Conservation (phyloP, 2,329 filamentous ascomycete species). For the Exophiala dermatitidis region DNA sequence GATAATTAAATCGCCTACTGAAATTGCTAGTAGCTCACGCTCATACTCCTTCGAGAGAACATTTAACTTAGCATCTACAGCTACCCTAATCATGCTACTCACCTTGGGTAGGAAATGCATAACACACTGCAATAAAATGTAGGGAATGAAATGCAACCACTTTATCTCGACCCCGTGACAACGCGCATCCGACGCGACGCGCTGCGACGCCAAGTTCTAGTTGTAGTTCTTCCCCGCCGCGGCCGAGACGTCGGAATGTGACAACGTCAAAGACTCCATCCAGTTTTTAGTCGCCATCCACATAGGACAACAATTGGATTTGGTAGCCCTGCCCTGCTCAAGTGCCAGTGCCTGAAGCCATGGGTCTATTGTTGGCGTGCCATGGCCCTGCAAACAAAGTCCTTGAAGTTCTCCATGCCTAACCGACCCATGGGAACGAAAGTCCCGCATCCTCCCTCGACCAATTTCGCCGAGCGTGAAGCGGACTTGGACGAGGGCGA, state of each 20-base stretch:
- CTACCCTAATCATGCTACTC: too few relatives aligned
- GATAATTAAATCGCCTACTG: too few relatives aligned
- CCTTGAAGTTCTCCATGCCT: constrained; percentile 18
- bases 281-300: background rate
- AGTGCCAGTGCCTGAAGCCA: background rate
- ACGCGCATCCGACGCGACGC: background rate
- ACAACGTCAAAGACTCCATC: background rate
- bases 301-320: too few relatives aligned
- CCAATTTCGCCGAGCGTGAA: constrained; percentile 23
- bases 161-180: constrained; percentile 2
- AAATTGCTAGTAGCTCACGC: too few relatives aligned
- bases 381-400: constrained; percentile 19
- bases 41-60: too few relatives aligned
- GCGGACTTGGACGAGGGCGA: constrained; percentile 17
- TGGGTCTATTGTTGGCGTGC: background rate
- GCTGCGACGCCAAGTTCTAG: background rate
- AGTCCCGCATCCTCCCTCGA: constrained; percentile 29
- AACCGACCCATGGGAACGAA: constrained; percentile 27
- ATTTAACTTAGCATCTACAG: too few relatives aligned
- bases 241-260: background rate
- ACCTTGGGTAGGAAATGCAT: too few relatives aligned
- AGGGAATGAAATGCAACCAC: background rate
- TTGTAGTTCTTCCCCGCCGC: background rate
- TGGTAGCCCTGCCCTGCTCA: too few relatives aligned
- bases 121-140: too few relatives aligned